Evolutionary conservation across 148 eudicot genomes (phyloP), one percentile per base, ranked within the genome.

Genomic region (Rhododendron mucronatum): DNA sequence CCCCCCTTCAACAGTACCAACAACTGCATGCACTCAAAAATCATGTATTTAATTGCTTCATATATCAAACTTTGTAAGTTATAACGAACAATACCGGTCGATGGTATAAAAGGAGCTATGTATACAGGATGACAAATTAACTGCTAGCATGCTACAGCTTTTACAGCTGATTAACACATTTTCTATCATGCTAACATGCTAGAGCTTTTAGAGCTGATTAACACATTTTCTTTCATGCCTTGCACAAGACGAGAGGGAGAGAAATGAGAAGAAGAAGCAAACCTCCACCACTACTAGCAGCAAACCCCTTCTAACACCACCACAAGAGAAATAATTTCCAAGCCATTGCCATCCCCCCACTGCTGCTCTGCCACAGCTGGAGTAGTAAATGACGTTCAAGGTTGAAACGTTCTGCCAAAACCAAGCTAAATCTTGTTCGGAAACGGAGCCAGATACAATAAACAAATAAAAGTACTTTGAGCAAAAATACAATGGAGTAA

Each of bases 1-100:
- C 61, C 99, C 99, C 83, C 99, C 99, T 88, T 94, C 99, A 85
- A 97, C 93, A 89, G 98, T 97, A 85, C 99, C 99, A 89, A 97
- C 99, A 89, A 93, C 98, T 97, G 90, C 88, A 89, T 80, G 87
- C 61, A 88, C 77, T 50, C 74, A 48, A 86, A 89, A 33, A 81
- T 35, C 57, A 77, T 26, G 6, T 76, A 75, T 85, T 65, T 82
- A 85, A 84, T 14, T 20, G 37, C 51, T 65, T 65, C 55, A 75
- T 21, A 76, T 26, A 77, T 75, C 86, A 87, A 41, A 69, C 12
- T n/a, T 82, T 2, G 5, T 50, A 53, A 53, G 59, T 53, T 51
- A 41, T 9, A 83, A 1, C 81, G 47, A 50, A 50, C 39, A 30
- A 13, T 65, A n/a, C 71, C 0, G 4, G 71, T n/a, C 8, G 14